phyloP scores from a whole-genome alignment of 2,329 filamentous ascomycete genomes.

The Aspergillus spinulosporus region DNA sequence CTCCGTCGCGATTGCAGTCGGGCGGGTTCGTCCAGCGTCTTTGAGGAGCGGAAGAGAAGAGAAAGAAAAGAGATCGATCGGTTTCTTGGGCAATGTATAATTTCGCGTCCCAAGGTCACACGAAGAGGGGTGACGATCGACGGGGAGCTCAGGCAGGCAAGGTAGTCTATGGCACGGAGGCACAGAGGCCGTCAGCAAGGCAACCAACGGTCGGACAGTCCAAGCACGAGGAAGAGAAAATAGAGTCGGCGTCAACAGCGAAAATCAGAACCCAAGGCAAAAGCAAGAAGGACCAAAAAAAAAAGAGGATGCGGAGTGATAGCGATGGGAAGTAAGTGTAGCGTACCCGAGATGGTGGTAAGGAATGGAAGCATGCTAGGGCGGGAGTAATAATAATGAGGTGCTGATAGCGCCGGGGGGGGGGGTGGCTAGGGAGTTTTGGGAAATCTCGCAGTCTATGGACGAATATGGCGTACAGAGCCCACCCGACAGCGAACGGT shows the following conservation, averaged over 20 bases:
- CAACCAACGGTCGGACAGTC: no score
- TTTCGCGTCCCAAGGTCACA: constrained; percentile 10
- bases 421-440: no score
- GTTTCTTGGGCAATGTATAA: constrained; percentile 1
- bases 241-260: background rate
- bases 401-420: constrained; percentile 9
- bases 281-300: background rate
- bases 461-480: no score
- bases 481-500: background rate
- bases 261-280: background rate
- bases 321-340: background rate
- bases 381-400: constrained; percentile 5
- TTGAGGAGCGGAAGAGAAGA: background rate
- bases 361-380: constrained; percentile 8
- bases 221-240: background rate
- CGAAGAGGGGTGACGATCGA: constrained; percentile 16
- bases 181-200: background rate
- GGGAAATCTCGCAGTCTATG: background rate
- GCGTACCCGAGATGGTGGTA: constrained; percentile 19
- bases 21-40: background rate
- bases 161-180: constrained; percentile 4
- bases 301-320: constrained; percentile 7
- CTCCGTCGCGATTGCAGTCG: background rate
- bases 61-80: background rate
- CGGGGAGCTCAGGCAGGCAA: background rate